A percentile compares a stretch with the other conserved stretches of the same genome.
These are phyloP conservation scores for Climacium dendroides DNA, from an alignment of 225 moss, liverwort and hornwort genomes.

Conservation along the genomic window DNA sequence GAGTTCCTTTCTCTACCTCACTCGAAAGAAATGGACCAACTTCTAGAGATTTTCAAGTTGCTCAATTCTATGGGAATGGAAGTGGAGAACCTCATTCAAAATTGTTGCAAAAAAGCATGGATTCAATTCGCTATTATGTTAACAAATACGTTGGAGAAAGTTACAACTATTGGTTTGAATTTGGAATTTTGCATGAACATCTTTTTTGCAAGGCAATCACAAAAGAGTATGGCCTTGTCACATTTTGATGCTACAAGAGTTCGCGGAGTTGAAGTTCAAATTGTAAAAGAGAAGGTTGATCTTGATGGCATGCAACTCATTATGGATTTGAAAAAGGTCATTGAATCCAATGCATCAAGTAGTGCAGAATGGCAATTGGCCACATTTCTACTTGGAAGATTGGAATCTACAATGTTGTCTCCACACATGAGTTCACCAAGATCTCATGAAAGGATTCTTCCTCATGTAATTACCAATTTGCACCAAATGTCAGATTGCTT, in stretches of 20 bases:
- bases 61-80: neutral
- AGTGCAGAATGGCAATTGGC: neutral
- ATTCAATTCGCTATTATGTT: neutral
- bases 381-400: neutral
- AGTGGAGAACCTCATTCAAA: neutral
- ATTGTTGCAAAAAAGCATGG: neutral
- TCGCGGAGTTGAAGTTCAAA: neutral
- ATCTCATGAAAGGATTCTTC: rapidly evolving
- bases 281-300: neutral
- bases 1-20: neutral
- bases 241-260: neutral
- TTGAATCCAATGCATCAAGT: neutral
- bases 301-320: neutral
- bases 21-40: neutral
- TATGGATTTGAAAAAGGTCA: neutral
- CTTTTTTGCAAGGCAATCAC: neutral
- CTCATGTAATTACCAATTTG: neutral
- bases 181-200: neutral
- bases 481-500: neutral
- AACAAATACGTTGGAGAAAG: rapidly evolving
- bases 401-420: rapidly evolving
- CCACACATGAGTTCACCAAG: rapidly evolving
- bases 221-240: rapidly evolving
- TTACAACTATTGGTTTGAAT: neutral
- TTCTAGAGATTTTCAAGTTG: neutral